Evolutionary conservation across 129 eudicot species (phyloP).

Genomic region (Scalesia atractyloides): DNA sequence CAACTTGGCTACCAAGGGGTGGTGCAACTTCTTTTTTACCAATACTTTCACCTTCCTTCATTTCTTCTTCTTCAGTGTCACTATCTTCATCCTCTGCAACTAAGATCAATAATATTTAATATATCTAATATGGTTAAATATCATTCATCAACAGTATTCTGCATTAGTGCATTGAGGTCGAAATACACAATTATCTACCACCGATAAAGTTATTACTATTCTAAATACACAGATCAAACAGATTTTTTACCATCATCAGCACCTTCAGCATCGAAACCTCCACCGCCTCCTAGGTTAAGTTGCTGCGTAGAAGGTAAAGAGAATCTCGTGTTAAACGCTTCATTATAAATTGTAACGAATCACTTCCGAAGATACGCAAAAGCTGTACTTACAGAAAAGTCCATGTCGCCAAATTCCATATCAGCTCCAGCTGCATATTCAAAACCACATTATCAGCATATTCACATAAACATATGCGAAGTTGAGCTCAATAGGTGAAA

Average conservation of each 20-base stretch:
- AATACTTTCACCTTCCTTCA: constrained; percentile 24
- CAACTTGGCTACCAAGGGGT: constrained; percentile 38
- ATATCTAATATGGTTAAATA: not conserved
- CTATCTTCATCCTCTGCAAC: constrained; percentile 43
- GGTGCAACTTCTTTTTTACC: constrained; percentile 34
- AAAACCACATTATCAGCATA: constrained; percentile 15
- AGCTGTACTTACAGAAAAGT: constrained; percentile 61
- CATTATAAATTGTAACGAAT: not conserved
- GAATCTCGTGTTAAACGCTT: not conserved
- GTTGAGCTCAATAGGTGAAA: not conserved
- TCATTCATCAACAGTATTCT: not conserved
- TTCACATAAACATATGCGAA: not conserved
- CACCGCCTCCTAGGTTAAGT: constrained; percentile 71
- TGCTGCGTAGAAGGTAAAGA: constrained; percentile 38
- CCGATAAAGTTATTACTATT: too few relatives aligned
- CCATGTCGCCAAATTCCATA: constrained; percentile 64
- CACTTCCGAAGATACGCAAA: not conserved
- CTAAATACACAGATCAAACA: too few relatives aligned
- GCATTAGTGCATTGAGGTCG: too few relatives aligned
- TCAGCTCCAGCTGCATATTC: constrained; percentile 44
- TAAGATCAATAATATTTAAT: too few relatives aligned
- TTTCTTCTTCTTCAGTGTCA: constrained; percentile 54
- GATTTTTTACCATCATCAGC: constrained; percentile 35
- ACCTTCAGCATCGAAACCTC: constrained; percentile 43
- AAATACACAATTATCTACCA: too few relatives aligned